Evolutionary conservation across 192 early-diverging fungal genomes (phyloP), one percentile per base, ranked within the genome.

Genomic region (Podila verticillata): DNA sequence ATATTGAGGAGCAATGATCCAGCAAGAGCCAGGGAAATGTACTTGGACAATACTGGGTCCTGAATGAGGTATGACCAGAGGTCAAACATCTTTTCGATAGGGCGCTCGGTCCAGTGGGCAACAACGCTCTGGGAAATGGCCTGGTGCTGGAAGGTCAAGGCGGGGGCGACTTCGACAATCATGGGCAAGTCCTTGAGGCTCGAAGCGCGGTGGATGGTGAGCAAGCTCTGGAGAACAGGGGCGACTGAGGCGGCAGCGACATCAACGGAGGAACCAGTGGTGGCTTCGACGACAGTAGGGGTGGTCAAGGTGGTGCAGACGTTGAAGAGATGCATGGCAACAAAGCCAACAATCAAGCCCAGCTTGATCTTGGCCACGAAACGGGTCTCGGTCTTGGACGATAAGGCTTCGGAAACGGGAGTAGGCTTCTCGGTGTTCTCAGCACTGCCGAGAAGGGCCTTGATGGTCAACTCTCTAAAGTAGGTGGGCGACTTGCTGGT

Each of bases 321-420:
- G 57, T 89, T 87, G 72, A 91, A 87, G 29, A 91, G 67, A 68
- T 92, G 89, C 86, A 92, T 87, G 20, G 84, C 82, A 20, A 91
- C 81, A 68, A 92, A 91, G 26, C 91, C 89, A 19, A 88, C 75
- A 57, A 92, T 90, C 79, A 92, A 75, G 19, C 88, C 70, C 15
- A 92, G 71, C 74, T 92, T 92, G 30, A 92, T 67, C 51, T 88
- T 81, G 2, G 84, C 88, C 62, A 88, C 87, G 63, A 87, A 84
- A 9, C 84, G 88, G 31, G 87, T 90, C 36, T 88, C 75, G 1
- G 69, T 75, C 75, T 83, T 84, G 64, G 70, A 74, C 1, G 74
- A 26, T 1, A 29, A 9, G 7, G 28, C 19, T 12, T 56, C 51
- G 22, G 74, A 75, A 5, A 58, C 57, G 22, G 58, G 29, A 47